Conservation (phyloP, 129 eudicot genomes). For the Pulicaria dysenterica region DNA sequence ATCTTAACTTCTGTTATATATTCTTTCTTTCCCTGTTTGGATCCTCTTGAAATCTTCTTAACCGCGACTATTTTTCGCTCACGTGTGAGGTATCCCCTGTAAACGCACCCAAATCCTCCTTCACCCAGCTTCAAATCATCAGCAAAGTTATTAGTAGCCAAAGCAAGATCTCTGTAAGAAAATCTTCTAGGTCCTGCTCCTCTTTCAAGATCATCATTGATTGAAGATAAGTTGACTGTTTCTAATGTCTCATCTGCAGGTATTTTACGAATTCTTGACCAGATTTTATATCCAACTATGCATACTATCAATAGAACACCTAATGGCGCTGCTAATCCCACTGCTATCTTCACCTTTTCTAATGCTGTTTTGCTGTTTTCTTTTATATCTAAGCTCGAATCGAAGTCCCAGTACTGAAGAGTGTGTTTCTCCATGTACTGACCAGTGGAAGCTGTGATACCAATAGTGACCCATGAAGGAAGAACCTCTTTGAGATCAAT, state of each 20-base stretch:
- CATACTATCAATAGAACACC: conserved; percentile 16
- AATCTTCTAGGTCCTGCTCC: conserved; percentile 56
- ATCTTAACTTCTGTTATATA: conserved; percentile 59
- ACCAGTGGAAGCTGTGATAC: conserved; percentile 56
- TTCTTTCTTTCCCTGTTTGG: conserved; percentile 64
- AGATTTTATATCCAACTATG: conserved; percentile 4
- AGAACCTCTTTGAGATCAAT: conserved; percentile 44
- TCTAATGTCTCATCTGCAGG: neutral
- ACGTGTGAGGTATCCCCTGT: conserved; percentile 41
- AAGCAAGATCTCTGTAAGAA: conserved; percentile 43
- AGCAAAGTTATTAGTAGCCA: conserved; percentile 51
- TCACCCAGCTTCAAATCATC: conserved; percentile 49
- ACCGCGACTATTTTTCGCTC: conserved; percentile 49
- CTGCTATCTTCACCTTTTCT: conserved; percentile 12
- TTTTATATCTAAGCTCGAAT: conserved; percentile 34
- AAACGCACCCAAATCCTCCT: conserved; percentile 69
- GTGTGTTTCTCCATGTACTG: conserved; percentile 35
- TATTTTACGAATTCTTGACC: conserved; percentile 14
- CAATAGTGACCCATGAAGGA: conserved; percentile 44
- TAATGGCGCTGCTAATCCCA: conserved; percentile 31
- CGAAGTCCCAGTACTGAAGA: conserved; percentile 47
- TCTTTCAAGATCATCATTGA: conserved; percentile 50
- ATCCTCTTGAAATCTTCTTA: conserved; percentile 53
- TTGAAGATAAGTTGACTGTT: conserved; percentile 20
- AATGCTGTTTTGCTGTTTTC: conserved; percentile 4